Conservation (phyloP, 2,329 filamentous ascomycete genomes). For the Cladosporium austrohemisphaericum region DNA sequence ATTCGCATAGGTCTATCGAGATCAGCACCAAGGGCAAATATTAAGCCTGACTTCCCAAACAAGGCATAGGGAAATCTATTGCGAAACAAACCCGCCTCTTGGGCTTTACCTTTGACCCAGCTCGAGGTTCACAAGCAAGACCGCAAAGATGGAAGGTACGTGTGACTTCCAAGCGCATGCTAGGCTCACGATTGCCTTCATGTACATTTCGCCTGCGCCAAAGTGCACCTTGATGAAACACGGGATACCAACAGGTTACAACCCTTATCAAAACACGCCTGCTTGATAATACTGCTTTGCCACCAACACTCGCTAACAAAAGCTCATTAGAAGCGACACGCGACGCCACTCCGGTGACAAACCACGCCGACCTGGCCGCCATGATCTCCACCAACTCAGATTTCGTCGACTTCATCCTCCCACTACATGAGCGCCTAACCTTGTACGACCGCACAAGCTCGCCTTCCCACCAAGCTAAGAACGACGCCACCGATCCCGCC, state of each 20-base stretch:
- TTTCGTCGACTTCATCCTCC: conserved; percentile 32
- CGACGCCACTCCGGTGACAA: conserved; percentile 2
- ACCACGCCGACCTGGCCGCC: conserved; percentile 3
- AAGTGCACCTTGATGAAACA: conserved; percentile 12
- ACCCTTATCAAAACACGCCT: not conserved
- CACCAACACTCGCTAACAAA: not conserved
- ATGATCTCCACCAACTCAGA: conserved; percentile 23
- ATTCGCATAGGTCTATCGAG: too few relatives aligned
- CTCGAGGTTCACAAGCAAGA: not conserved
- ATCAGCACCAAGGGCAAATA: too few relatives aligned
- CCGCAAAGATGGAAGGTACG: conserved; percentile 15
- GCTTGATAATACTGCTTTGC: too few relatives aligned
- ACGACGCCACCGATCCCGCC: conserved; percentile 24
- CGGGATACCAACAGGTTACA: not conserved
- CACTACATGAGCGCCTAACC: conserved; percentile 28
- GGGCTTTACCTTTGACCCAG: not conserved
- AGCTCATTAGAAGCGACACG: not conserved
- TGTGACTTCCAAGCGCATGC: too few relatives aligned
- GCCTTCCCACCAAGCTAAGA: conserved; percentile 28
- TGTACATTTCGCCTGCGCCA: not conserved
- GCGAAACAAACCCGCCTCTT: too few relatives aligned
- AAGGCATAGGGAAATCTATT: too few relatives aligned
- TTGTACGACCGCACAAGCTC: conserved; percentile 29
- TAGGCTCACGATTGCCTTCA: conserved; percentile 2
- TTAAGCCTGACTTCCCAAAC: too few relatives aligned